Evolutionary conservation across 225 moss, liverwort and hornwort genomes (phyloP).

Genomic region (Bryum argenteum): DNA sequence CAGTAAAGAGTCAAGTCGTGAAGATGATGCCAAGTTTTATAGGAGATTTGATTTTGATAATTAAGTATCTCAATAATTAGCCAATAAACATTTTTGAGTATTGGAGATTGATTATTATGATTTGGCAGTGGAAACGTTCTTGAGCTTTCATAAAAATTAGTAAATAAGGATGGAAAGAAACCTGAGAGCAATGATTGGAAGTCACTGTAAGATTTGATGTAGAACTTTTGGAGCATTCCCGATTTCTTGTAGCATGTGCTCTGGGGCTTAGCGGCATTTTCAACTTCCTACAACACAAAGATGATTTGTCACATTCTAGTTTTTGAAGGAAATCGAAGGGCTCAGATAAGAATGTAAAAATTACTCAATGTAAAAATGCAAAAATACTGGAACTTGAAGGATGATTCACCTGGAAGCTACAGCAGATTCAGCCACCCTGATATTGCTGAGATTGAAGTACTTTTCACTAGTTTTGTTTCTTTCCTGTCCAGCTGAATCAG

Average conservation of each 20-base stretch:
- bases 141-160: background rate
- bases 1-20: background rate
- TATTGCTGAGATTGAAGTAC: conserved; percentile 38
- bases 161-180: background rate
- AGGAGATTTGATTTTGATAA: background rate
- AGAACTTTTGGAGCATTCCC: background rate
- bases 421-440: conserved; percentile 7
- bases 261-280: background rate
- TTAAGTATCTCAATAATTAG: too few relatives aligned
- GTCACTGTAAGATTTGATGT: background rate
- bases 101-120: too few relatives aligned
- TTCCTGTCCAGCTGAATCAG: conserved; percentile 8
- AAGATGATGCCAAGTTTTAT: background rate
- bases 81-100: too few relatives aligned
- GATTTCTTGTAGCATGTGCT: background rate
- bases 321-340: background rate
- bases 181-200: conserved; percentile 2
- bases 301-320: background rate
- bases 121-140: background rate
- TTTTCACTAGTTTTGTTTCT: conserved; percentile 22
- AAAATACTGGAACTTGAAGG: background rate
- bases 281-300: background rate
- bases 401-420: conserved; percentile 19
- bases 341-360: too few relatives aligned
- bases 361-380: too few relatives aligned